Base-by-base conservation (phyloP, 2,329 filamentous ascomycete genomes). In the Raffaelea albimanens region DNA sequence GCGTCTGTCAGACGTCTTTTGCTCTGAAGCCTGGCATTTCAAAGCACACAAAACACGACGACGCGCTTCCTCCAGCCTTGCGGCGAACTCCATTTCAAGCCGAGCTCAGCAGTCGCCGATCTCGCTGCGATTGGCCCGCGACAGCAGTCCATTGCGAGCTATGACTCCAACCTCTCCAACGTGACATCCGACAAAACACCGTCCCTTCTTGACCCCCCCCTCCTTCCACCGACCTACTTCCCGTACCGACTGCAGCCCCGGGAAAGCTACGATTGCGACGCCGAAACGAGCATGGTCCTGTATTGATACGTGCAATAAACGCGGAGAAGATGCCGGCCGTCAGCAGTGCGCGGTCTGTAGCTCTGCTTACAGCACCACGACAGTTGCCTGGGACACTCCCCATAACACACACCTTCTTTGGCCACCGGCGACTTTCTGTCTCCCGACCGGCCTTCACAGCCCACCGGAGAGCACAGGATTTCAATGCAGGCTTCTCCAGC, bases 401-500 rank as follows among this genome's bases (percentile, higher is more conserved):
- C 8, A n/a, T 20, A 10, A 7, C 46, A 5, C 47, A 21, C 18
- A 5, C 38, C 1, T 18, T 43, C 16, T 3, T 40, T 11, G 5
- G 22, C 20, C 36, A 43, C 38, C 58, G 59, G 43, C 43, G 50
- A 20, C 52, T 67, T 18, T 63, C 65, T 7, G 57, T 52, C 7
- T 63, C 63, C 20, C 53, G 56, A 34, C 41, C 53, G 22, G 51
- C 58, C 10, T 57, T 52, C 31, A 56, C 58, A 19, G 54, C 61
- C 22, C 59, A 65, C 9, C 65, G 69, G 49, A 68, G 73, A 40
- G 68, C 65, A 18, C 60, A 67, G 14, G 71, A 75, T 58, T 72
- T 80, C 58, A 74, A 71, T 56, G 75, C 75, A 2, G 75, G 76
- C 45, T 81, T 76, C 57, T 75, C 71, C n/a, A 72, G 70, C 49